phyloP scores from a whole-genome alignment of 352 stramenopile genomes.

The Phytophthora idaei region DNA sequence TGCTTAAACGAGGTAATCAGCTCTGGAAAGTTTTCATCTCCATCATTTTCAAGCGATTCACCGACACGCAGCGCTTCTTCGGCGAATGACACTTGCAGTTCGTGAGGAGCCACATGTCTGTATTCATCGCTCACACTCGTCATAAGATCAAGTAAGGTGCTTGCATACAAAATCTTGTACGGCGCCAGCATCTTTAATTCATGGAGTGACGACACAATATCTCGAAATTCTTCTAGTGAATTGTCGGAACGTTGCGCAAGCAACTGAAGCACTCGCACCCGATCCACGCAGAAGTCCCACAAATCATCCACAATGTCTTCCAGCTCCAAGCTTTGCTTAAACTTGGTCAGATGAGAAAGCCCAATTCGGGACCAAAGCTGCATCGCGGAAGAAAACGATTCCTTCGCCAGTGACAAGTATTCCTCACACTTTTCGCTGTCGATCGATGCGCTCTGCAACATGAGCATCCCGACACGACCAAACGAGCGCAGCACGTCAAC shows the following conservation, averaged over 20 bases:
- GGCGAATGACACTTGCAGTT: slow-evolving; percentile 48
- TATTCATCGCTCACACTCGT: slow-evolving; percentile 59
- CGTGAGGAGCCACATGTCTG: slow-evolving; percentile 34
- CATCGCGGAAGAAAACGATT: slow-evolving; percentile 52
- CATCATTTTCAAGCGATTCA: slow-evolving; percentile 50
- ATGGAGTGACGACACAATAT: slow-evolving; percentile 58
- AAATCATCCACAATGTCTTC: slow-evolving; percentile 81
- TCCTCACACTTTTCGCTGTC: slow-evolving; percentile 56
- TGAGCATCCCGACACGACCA: slow-evolving; percentile 64
- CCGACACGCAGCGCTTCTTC: slow-evolving; percentile 69
- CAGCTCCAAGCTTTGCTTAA: slow-evolving; percentile 67
- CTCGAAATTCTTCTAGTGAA: slow-evolving; percentile 16
- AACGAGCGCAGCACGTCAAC: slow-evolving; percentile 78
- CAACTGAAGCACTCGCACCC: slow-evolving; percentile 58
- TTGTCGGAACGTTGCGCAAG: slow-evolving; percentile 17
- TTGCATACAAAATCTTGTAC: slow-evolving; percentile 57
- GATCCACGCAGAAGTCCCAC: slow-evolving; percentile 80
- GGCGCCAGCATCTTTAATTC: slow-evolving; percentile 79
- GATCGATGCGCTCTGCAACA: slow-evolving; percentile 58
- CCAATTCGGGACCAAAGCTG: slow-evolving; percentile 72
- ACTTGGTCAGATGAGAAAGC: slow-evolving; percentile 65
- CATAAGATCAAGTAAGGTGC: slow-evolving; percentile 54
- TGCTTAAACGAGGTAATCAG: slow-evolving; percentile 47
- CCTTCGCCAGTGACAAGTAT: slow-evolving; percentile 61
- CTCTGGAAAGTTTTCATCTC: slow-evolving; percentile 33